Percentiles rank a stretch among this genome's conserved stretches.
Evolutionary conservation across 768 basidiomycete species (phyloP).

Genomic region (Pholiota conissans): DNA sequence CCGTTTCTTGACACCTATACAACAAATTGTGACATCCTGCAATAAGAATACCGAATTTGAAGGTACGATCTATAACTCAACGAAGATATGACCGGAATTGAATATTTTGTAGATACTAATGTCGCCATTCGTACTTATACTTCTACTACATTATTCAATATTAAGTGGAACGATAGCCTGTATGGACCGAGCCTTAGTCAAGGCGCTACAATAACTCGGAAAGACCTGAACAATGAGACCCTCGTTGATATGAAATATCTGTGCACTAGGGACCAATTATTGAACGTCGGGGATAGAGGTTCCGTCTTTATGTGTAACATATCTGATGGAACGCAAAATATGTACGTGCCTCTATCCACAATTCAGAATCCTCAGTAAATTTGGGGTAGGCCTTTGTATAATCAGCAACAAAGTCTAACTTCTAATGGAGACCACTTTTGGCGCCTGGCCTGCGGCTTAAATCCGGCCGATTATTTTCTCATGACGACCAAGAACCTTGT

Average conservation of each 20-base stretch:
- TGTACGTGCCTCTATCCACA: conserved; percentile 35
- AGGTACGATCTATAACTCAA: conserved; percentile 2
- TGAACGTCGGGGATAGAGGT: conserved; percentile 52
- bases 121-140: conserved; percentile 29
- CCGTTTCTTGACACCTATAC: conserved; percentile 67
- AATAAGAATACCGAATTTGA: background rate
- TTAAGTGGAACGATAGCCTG: conserved; percentile 16
- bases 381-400: background rate
- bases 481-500: conserved; percentile 42
- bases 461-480: conserved; percentile 41
- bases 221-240: conserved; percentile 39
- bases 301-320: conserved; percentile 47
- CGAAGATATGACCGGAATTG: background rate
- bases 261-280: conserved; percentile 30
- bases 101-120: conserved; percentile 14
- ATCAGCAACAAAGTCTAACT: background rate
- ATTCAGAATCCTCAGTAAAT: background rate
- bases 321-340: conserved; percentile 31
- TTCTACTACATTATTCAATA: conserved; percentile 14
- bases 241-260: conserved; percentile 49
- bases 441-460: conserved; percentile 43
- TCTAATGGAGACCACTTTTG: conserved; percentile 44
- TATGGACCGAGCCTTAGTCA: conserved; percentile 18
- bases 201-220: conserved; percentile 36
- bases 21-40: conserved; percentile 51